phyloP scores from a whole-genome alignment of 768 basidiomycete species.

The Candolleomyces aberdarensis region DNA sequence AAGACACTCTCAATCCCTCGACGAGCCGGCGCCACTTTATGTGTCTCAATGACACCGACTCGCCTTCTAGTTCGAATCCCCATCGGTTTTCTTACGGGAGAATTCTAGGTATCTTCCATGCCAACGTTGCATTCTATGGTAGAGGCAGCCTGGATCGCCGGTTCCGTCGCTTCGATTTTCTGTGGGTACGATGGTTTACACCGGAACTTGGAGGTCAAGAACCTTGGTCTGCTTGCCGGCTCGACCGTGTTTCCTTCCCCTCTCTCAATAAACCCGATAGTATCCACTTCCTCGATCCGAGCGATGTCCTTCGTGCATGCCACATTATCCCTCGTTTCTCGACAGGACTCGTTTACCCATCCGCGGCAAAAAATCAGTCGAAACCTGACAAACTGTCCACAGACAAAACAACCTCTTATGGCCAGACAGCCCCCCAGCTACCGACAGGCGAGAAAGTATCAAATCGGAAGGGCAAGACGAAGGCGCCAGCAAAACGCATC shows the following conservation, averaged over 20 bases:
- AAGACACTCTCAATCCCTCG: conserved; percentile 15
- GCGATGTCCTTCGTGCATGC: not conserved
- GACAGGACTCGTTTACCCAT: not conserved
- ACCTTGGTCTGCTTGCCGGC: not conserved
- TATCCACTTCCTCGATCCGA: not conserved
- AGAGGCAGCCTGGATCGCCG: not conserved
- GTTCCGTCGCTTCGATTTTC: not conserved
- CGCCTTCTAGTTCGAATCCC: not conserved
- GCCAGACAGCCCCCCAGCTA: not conserved
- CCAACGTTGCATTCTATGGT: not conserved
- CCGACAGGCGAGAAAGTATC: not conserved
- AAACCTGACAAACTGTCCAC: too few species aligned
- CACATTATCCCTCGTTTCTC: conserved; percentile 4
- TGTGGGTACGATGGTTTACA: not conserved
- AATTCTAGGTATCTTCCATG: conserved; percentile 2
- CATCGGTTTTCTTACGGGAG: not conserved
- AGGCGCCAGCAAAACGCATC: too few species aligned
- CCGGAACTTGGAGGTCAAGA: too few species aligned
- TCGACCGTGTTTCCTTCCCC: not conserved
- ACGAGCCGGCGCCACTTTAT: not conserved
- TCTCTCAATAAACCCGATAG: not conserved
- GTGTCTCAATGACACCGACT: not conserved
- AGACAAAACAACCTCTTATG: too few species aligned
- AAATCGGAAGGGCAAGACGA: not conserved
- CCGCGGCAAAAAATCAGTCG: not conserved